Evolutionary conservation across 176 grass and related monocot species (phyloP).

Genomic region (Oryza coarctata): DNA sequence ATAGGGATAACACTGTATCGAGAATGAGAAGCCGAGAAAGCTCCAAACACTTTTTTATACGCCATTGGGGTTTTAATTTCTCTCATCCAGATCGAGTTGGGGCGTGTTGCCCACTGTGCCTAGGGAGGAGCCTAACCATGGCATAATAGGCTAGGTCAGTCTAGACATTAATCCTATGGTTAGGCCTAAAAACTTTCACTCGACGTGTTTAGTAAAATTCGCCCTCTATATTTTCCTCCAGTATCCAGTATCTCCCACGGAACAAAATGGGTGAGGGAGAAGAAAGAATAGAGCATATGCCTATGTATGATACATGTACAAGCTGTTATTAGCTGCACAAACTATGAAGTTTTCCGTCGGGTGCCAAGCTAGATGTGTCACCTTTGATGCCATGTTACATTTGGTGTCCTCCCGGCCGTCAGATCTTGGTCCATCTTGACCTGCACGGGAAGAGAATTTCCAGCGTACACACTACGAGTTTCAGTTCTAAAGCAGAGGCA

Average conservation of each 20-base stretch:
- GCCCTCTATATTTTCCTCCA: background rate
- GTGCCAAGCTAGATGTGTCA: slow-evolving; percentile 67
- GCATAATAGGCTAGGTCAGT: too few species aligned
- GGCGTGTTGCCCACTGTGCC: too few species aligned
- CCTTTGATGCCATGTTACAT: slow-evolving; percentile 56
- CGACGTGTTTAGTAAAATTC: background rate
- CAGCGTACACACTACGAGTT: background rate
- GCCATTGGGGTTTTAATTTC: too few species aligned
- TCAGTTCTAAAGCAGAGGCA: background rate
- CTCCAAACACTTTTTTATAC: too few species aligned
- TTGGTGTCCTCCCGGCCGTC: slow-evolving; percentile 40
- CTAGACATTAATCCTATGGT: too few species aligned
- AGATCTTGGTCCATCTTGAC: slow-evolving; percentile 25
- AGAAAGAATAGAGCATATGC: background rate
- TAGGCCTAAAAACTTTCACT: too few species aligned
- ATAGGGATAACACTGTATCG: too few species aligned
- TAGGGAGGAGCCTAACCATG: too few species aligned
- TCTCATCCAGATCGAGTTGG: too few species aligned
- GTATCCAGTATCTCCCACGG: background rate
- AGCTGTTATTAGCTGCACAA: slow-evolving; percentile 62
- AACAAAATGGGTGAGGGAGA: background rate
- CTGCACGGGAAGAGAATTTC: slow-evolving; percentile 18
- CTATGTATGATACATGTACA: slow-evolving; percentile 73
- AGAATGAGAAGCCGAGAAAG: too few species aligned
- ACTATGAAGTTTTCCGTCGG: slow-evolving; percentile 54